Base-by-base conservation (phyloP, 495 filamentous ascomycete species). In the Tuber borchii region DNA sequence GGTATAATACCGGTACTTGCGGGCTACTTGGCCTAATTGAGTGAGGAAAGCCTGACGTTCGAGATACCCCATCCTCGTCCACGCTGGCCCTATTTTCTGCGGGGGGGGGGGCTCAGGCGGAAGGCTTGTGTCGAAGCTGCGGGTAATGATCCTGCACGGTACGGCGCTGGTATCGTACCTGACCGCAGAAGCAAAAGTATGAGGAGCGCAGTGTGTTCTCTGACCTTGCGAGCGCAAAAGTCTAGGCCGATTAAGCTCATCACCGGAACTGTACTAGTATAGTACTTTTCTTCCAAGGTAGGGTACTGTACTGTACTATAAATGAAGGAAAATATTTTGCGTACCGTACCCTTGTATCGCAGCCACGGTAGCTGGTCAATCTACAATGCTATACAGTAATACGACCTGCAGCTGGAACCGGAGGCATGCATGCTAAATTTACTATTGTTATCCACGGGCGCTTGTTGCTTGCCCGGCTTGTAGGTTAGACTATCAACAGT, bases 401-500 rank as follows among this genome's bases (percentile, higher is more conserved):
- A n/a, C 16, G 26, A 34, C 56, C 56, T 65, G 26, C 56, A 65
- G 56, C n/a, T 14, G 17, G 51, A 3, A 14, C n/a, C 6, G n/a
- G 22, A 51, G 48, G 48, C 7, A 22, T 51, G 48, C 22, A n/a
- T 61, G 51, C 51, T 5, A 26, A 43, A 43, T 43, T 43, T 61
- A 34, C 56, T 65, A 65, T 65, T 65, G 56, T 65, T 65, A 65
- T 65, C 56, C 56, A 65, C 14, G 17, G 14, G 56, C 56, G 56
- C 56, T 65, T 65, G 56, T 7, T 34, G 26, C 56, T 65, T 65
- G 56, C 56, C 56, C 6, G 56, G 56, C 26, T 65, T 65, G 56
- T 17, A 26, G 51, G n/a, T 65, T 65, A 17, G 34, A 37, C 34
- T 37, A 2, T 31, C n/a, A 26, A 7, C n/a, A n/a, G n/a, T n/a